Evolutionary conservation across 2,329 filamentous ascomycete species (phyloP).

Genomic region (Lojkania enalia): DNA sequence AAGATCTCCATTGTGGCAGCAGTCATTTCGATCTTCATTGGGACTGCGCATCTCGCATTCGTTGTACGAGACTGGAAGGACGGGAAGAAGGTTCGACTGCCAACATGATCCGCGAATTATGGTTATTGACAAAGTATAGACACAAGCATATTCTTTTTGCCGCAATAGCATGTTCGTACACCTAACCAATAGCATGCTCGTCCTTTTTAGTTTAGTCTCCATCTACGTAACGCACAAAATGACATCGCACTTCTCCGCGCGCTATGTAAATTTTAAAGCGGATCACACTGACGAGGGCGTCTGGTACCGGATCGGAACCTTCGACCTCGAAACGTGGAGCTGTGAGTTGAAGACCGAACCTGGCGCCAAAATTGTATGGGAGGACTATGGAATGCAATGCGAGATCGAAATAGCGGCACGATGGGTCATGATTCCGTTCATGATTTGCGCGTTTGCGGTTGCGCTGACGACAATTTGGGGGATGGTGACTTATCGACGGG

Average conservation of each 20-base stretch:
- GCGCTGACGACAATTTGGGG: conserved; percentile 25
- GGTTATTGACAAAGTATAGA: conserved; percentile 18
- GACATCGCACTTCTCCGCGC: conserved; percentile 30
- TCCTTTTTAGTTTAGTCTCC: conserved; percentile 37
- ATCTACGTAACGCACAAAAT: conserved; percentile 35
- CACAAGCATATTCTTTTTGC: conserved; percentile 37
- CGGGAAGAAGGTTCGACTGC: conserved; percentile 26
- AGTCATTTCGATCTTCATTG: conserved; percentile 26
- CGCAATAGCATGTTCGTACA: conserved; percentile 41
- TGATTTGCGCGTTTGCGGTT: conserved; percentile 25
- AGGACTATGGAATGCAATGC: conserved; percentile 37
- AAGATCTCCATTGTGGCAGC: conserved; percentile 32
- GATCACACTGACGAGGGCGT: conserved; percentile 19
- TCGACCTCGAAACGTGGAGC: conserved; percentile 43
- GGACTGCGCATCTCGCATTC: conserved; percentile 25
- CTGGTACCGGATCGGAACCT: conserved; percentile 38
- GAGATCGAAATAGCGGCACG: conserved; percentile 33
- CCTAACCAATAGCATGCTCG: conserved; percentile 31
- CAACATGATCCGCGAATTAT: background rate
- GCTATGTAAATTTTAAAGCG: conserved; percentile 30
- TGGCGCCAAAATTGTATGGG: conserved; percentile 28
- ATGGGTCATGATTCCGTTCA: conserved; percentile 34
- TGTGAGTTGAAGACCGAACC: conserved; percentile 31
- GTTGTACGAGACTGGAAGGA: conserved; percentile 29
- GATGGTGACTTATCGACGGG: conserved; percentile 24